Percentiles rank a stretch among this genome's conserved stretches.
These are phyloP conservation scores for Boletales sp. DNA, from an alignment of 768 basidiomycete genomes.

Conservation along the genomic window DNA sequence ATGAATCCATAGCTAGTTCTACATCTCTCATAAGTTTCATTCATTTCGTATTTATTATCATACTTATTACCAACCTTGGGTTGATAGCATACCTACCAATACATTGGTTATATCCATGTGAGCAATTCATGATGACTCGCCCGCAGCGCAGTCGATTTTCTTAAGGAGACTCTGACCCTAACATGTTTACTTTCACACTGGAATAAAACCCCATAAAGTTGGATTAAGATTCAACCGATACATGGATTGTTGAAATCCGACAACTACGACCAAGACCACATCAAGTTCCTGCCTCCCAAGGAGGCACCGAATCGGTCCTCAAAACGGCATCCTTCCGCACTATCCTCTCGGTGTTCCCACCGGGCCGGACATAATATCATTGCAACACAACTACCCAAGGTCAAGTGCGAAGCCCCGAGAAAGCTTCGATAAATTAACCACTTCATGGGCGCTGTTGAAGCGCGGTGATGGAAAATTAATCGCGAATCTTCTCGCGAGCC, in stretches of 20 bases:
- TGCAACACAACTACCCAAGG: slow-evolving; percentile 52
- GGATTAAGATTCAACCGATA: slow-evolving; percentile 15
- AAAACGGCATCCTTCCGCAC: slow-evolving; percentile 20
- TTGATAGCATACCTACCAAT: too few relatives aligned
- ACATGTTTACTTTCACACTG: too few relatives aligned
- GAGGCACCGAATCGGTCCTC: slow-evolving; percentile 24
- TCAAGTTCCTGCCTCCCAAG: slow-evolving; percentile 23
- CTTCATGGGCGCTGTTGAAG: slow-evolving; percentile 89
- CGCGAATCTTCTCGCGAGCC: slow-evolving; percentile 67
- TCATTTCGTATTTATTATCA: neutral
- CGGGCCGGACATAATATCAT: slow-evolving; percentile 23
- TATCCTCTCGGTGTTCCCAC: slow-evolving; percentile 14
- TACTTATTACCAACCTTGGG: neutral
- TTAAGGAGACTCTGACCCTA: too few relatives aligned
- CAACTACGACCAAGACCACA: slow-evolving; percentile 41
- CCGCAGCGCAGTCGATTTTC: too few relatives aligned
- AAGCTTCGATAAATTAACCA: slow-evolving; percentile 54
- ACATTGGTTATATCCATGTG: too few relatives aligned
- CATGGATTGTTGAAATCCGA: slow-evolving; percentile 81
- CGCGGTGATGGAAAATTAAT: slow-evolving; percentile 58
- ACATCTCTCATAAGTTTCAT: neutral
- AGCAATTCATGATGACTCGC: too few relatives aligned
- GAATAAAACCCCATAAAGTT: neutral
- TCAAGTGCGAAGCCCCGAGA: slow-evolving; percentile 41
- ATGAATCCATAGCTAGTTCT: neutral